These are phyloP conservation scores for Fusarium torreyae DNA, from an alignment of 2,329 filamentous ascomycete genomes.

Conservation along the genomic window DNA sequence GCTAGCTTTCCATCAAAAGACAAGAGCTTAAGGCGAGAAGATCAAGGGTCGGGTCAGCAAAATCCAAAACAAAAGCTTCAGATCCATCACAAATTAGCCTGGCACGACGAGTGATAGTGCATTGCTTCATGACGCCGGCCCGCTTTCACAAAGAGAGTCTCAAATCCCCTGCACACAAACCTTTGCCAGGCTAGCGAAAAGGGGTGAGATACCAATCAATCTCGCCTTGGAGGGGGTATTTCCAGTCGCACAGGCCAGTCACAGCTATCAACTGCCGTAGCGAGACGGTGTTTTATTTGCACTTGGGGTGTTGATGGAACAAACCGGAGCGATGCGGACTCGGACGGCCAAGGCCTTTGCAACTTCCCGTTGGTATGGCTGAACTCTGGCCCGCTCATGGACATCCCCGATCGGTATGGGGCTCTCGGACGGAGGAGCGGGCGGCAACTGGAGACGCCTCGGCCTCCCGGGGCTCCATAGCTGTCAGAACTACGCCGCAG, in stretches of 20 bases:
- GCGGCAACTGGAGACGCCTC: constrained; percentile 42
- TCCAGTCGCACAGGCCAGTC: constrained; percentile 23
- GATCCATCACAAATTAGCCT: constrained; percentile 29
- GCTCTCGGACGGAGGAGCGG: constrained; percentile 50
- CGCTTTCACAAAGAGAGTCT: constrained; percentile 35
- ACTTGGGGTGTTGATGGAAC: constrained; percentile 25
- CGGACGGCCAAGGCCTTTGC: constrained; percentile 40
- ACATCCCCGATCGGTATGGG: constrained; percentile 51
- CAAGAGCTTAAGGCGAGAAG: constrained; percentile 22
- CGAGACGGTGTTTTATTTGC: constrained; percentile 31
- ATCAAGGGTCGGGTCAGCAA: constrained; percentile 31
- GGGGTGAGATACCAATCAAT: constrained; percentile 5
- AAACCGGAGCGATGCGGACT: constrained; percentile 35
- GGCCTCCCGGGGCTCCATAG: constrained; percentile 44
- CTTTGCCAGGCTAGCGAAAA: constrained; percentile 13
- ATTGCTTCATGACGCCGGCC: constrained; percentile 43
- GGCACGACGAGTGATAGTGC: constrained; percentile 30
- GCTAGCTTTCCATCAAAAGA: constrained; percentile 20
- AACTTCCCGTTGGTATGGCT: constrained; percentile 44
- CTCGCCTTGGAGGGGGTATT: constrained; percentile 29
- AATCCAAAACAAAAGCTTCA: constrained; percentile 31
- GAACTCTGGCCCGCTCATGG: constrained; percentile 49
- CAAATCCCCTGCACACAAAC: constrained; percentile 33
- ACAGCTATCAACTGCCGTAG: constrained; percentile 3
- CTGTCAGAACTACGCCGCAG: constrained; percentile 44